Evolutionary conservation across 768 basidiomycete species (phyloP).

Genomic region (Mycena polygramma): DNA sequence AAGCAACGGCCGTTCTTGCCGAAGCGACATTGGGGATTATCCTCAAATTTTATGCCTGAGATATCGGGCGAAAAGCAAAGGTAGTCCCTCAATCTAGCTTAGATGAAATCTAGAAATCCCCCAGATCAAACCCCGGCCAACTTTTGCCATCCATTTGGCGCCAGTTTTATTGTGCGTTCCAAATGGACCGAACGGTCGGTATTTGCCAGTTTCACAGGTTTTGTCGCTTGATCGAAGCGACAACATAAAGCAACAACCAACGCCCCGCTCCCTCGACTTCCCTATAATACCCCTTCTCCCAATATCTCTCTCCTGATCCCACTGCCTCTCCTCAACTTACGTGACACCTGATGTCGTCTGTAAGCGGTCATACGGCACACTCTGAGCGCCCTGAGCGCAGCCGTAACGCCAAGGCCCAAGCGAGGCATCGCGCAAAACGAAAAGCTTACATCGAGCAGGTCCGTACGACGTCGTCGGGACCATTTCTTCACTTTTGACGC

Average conservation of each 20-base stretch:
- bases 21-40: conserved; percentile 10
- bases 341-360: conserved; percentile 71
- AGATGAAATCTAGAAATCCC: conserved; percentile 35
- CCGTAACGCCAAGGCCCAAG: conserved; percentile 91
- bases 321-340: conserved; percentile 65
- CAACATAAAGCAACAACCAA: conserved; percentile 35
- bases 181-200: conserved; percentile 34
- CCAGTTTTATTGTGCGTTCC: conserved; percentile 9
- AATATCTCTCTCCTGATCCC: conserved; percentile 61
- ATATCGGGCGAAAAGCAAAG: conserved; percentile 12
- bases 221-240: conserved; percentile 34
- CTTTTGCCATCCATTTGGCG: conserved; percentile 9
- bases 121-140: neutral
- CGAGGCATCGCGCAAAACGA: conserved; percentile 90
- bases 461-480: conserved; percentile 34
- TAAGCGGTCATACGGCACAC: conserved; percentile 67
- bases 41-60: conserved; percentile 5
- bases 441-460: conserved; percentile 96
- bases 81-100: conserved; percentile 31
- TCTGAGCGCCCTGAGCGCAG: conserved; percentile 83
- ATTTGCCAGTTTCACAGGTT: conserved; percentile 34
- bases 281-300: conserved; percentile 41
- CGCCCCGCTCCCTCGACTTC: conserved; percentile 38
- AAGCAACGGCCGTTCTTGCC: conserved; percentile 33
- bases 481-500: conserved; percentile 18